Evolutionary conservation across 768 basidiomycete genomes (phyloP).

Genomic region (Leccinellum rugosiceps): DNA sequence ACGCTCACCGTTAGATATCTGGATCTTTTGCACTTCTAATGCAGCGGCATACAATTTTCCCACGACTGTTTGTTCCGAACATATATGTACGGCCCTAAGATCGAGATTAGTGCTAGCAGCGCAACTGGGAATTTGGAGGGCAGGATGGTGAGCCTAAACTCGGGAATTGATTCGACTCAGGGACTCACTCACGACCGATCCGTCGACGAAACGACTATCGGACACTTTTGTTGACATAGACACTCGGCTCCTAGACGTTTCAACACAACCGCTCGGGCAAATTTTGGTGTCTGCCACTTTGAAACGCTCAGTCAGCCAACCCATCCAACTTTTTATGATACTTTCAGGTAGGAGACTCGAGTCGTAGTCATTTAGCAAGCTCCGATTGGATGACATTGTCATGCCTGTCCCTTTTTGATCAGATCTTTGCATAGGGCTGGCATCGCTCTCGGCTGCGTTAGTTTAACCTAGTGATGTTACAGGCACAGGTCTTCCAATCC

Average conservation of each 20-base stretch:
- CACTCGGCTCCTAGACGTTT: not conserved
- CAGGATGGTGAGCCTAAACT: too few relatives aligned
- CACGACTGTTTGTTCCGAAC: too few relatives aligned
- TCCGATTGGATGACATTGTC: not conserved
- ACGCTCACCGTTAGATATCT: too few relatives aligned
- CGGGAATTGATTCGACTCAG: too few relatives aligned
- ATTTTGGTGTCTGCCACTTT: not conserved
- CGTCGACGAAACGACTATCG: not conserved
- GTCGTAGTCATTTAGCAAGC: not conserved
- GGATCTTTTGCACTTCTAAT: too few relatives aligned
- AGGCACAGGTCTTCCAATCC: not conserved
- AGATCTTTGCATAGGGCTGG: not conserved
- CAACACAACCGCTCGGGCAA: not conserved
- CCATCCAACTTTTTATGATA: not conserved
- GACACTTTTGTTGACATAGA: too few relatives aligned
- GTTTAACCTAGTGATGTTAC: not conserved
- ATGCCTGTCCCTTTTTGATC: not conserved
- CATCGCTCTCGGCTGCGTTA: not conserved
- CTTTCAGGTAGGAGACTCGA: not conserved
- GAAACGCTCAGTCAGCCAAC: not conserved
- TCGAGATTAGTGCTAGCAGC: too few relatives aligned
- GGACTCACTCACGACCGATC: not conserved
- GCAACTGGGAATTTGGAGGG: too few relatives aligned
- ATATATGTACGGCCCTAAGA: too few relatives aligned
- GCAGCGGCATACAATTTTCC: too few relatives aligned